Base-by-base conservation (phyloP, 2,329 filamentous ascomycete species). In the Colletotrichum shisoi region DNA sequence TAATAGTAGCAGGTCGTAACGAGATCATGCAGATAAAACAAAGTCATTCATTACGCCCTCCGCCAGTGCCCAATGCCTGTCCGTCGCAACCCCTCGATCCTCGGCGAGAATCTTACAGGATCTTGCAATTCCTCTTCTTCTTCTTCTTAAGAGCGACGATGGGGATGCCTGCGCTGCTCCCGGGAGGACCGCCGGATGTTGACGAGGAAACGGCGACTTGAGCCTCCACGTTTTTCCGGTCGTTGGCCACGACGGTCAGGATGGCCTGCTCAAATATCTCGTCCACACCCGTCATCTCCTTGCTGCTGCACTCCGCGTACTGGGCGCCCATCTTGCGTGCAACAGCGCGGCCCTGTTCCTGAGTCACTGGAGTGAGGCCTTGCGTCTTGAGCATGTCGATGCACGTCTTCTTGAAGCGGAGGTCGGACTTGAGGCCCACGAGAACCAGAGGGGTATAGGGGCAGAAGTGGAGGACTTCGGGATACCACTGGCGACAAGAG, bases 331-430 rank as follows among this genome's bases (percentile, higher is more conserved):
- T 99, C 81, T 94, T 95, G 75, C 90, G 87, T 63, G 95, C 94
- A 31, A 99, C 94, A 9, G 88, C 86, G 76, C 91, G 87, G 70
- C 94, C 95, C 80, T 99, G 94, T 73, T 96, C 92, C 57, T 89
- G 88, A 1, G 94, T 97, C 56, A 99, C 94, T 5, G 95, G 95
- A 2, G 94, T 98, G 67, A 99, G 86, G 54, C 95, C 95, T 79
- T 99, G 95, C 17, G 94, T 97, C 82, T 96, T 97, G 80, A 99
- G 92, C 78, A 99, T 93, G 77, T 99, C 95, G 80, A 98, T 97
- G 81, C 95, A 98, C 59, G 93, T 94, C 80, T 92, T 91, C 85
- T 98, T 98, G 81, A 90, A 88, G 74, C 95, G 93, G 68, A 99
- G 89, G 79, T 99, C 95, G 27, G 94, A 97, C 81, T 99, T 99